Base-by-base conservation (phyloP, 495 filamentous ascomycete genomes). In the Hypoxylon fuscum region DNA sequence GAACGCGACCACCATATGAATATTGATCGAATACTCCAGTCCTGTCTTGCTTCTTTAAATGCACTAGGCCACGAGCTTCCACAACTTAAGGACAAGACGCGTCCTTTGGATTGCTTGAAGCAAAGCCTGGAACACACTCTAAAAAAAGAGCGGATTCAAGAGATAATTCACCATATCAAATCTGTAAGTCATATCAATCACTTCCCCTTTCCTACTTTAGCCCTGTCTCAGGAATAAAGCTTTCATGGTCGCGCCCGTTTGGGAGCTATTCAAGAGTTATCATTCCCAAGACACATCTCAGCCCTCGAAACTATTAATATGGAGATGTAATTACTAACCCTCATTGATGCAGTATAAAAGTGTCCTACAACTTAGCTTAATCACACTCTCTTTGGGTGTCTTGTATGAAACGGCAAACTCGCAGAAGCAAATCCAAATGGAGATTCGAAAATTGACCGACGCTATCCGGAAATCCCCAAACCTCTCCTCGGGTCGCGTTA, bases 351-450 rank as follows among this genome's bases (percentile, higher is more conserved):
- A n/a, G 25, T 68, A 70, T 20, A 62, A 50, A 11, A 42, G 46
- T 29, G 23, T 70, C 31, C 40, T 70, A 5, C 60, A 70, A 6
- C 17, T 70, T 9, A 70, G 64, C 50, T 25, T 70, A 8, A 51
- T 29, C 7, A 65, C 56, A 9, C 44, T 70, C 17, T 59, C 64
- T 7, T 45, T 70, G 17, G 48, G 60, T 21, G 52, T 45, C 7
- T 42, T 65, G 20, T 64, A 43, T 48, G 43, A 70, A 15, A 46
- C 68, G 32, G 27, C 35, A 18, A 46, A 23, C 17, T 68, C 68
- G 29, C 68, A 70, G 40, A 47, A 58, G 1, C 34, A 58, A 31
- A 68, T 70, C 23, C 29, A 65, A 15, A 18, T 7, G n/a, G 68
- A 70, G 35, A 43, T 70, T 27, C 59, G 57, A 31, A 65, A 46